phyloP scores from a whole-genome alignment of 116 monocot species.

The Posidonia oceanica region DNA sequence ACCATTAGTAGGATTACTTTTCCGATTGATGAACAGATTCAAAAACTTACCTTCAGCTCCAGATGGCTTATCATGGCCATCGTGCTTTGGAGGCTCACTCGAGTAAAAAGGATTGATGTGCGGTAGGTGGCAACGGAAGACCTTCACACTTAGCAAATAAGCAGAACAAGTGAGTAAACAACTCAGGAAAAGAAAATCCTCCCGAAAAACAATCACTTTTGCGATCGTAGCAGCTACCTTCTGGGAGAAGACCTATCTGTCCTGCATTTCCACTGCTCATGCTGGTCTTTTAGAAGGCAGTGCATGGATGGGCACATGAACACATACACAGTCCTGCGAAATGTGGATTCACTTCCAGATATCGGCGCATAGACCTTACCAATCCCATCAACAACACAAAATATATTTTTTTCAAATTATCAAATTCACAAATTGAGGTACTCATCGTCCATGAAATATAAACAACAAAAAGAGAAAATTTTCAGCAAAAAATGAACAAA shows the following conservation, averaged over 20 bases:
- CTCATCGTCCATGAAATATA: neutral
- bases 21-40: too few species aligned
- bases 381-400: neutral
- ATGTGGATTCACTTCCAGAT: constrained; percentile 43
- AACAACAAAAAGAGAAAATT: neutral
- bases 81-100: constrained; percentile 40
- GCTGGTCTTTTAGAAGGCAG: constrained; percentile 77
- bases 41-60: constrained; percentile 42
- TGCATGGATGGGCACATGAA: constrained; percentile 93
- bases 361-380: constrained; percentile 73
- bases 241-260: constrained; percentile 25
- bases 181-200: neutral
- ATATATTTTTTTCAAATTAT: neutral
- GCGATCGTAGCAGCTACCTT: constrained; percentile 24
- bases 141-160: constrained; percentile 61
- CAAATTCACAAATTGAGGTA: neutral
- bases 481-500: neutral
- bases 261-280: constrained; percentile 77
- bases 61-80: constrained; percentile 44
- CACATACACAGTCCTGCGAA: constrained; percentile 81
- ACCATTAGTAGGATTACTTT: too few species aligned
- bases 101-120: constrained; percentile 69
- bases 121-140: constrained; percentile 82
- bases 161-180: neutral
- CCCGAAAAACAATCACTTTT: too few species aligned